A percentile compares a stretch with the other conserved stretches of the same genome.
These are phyloP conservation scores for Thelephora aurantiotincta DNA, from an alignment of 768 basidiomycete species.

Conservation along the genomic window DNA sequence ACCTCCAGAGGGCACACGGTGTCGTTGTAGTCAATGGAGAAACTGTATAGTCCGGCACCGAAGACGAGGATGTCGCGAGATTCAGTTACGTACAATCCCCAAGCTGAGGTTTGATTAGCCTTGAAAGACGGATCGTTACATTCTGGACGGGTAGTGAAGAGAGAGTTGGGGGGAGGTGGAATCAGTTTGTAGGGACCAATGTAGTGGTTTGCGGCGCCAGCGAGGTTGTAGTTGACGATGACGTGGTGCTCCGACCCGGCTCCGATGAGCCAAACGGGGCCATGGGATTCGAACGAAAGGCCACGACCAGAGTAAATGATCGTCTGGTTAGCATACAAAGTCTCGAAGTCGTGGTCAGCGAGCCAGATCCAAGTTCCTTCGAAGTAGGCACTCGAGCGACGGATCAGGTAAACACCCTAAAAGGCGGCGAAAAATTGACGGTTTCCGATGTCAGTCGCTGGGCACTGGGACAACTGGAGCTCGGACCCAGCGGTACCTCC, in stretches of 20 bases:
- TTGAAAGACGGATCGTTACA: slow-evolving; percentile 45
- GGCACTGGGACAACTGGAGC: slow-evolving; percentile 21
- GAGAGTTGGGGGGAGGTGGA: slow-evolving; percentile 40
- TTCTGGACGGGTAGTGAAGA: slow-evolving; percentile 27
- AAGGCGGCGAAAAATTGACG: slow-evolving; percentile 54
- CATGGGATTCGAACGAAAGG: slow-evolving; percentile 55
- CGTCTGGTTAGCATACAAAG: slow-evolving; percentile 28
- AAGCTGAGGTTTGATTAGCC: slow-evolving; percentile 28
- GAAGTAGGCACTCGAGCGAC: slow-evolving; percentile 28
- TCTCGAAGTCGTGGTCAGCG: slow-evolving; percentile 70
- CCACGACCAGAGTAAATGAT: slow-evolving; percentile 57
- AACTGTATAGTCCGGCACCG: slow-evolving; percentile 52
- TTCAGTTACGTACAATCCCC: slow-evolving; percentile 38
- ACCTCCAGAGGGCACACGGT: slow-evolving; percentile 29
- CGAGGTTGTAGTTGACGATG: slow-evolving; percentile 57
- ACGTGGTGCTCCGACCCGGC: slow-evolving; percentile 63
- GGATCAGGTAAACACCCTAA: slow-evolving; percentile 44
- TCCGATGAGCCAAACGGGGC: slow-evolving; percentile 76
- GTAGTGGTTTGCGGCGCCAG: slow-evolving; percentile 49
- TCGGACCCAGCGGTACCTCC: no score
- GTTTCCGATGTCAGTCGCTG: slow-evolving; percentile 15
- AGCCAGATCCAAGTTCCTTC: slow-evolving; percentile 75
- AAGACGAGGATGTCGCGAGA: slow-evolving; percentile 48
- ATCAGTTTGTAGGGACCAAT: slow-evolving; percentile 55
- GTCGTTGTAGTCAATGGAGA: slow-evolving; percentile 44